Percentiles rank a stretch among this genome's conserved stretches.
phyloP scores from a whole-genome alignment of 495 filamentous ascomycete species.

The Diplogelasinospora grovesii region DNA sequence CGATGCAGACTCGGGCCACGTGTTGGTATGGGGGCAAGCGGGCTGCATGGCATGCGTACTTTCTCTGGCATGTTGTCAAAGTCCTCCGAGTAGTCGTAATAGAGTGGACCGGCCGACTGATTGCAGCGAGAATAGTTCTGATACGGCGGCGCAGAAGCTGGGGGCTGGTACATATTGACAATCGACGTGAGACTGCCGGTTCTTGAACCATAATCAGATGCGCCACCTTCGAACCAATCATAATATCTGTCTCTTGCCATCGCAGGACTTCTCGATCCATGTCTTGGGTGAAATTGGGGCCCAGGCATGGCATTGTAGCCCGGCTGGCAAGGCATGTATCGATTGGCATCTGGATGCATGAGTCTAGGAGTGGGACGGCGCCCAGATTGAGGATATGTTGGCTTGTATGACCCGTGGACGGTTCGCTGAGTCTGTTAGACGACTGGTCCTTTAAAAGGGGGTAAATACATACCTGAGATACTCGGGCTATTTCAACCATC shows the following conservation, averaged over 20 bases:
- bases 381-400: conserved; percentile 28
- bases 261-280: conserved; percentile 2
- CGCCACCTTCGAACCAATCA: conserved; percentile 6
- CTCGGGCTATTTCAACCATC: conserved; percentile 43
- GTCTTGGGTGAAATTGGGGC: conserved; percentile 13
- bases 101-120: conserved; percentile 18
- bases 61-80: conserved; percentile 27
- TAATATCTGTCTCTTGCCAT: conserved; percentile 2
- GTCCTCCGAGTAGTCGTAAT: conserved; percentile 49
- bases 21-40: conserved; percentile 32
- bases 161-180: conserved; percentile 33
- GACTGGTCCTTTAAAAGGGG: too few species aligned
- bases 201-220: conserved; percentile 18
- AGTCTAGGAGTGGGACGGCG: conserved; percentile 26
- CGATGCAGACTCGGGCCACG: conserved; percentile 21
- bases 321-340: conserved; percentile 28
- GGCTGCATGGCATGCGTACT: conserved; percentile 13
- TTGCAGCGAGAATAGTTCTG: not conserved
- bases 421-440: conserved; percentile 28
- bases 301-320: conserved; percentile 21
- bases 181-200: conserved; percentile 36
- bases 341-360: conserved; percentile 29
- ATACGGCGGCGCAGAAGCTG: conserved; percentile 12
- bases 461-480: conserved; percentile 32
- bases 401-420: conserved; percentile 35